Conservation (phyloP, 2,329 filamentous ascomycete species). For the Fusarium nurragi region DNA sequence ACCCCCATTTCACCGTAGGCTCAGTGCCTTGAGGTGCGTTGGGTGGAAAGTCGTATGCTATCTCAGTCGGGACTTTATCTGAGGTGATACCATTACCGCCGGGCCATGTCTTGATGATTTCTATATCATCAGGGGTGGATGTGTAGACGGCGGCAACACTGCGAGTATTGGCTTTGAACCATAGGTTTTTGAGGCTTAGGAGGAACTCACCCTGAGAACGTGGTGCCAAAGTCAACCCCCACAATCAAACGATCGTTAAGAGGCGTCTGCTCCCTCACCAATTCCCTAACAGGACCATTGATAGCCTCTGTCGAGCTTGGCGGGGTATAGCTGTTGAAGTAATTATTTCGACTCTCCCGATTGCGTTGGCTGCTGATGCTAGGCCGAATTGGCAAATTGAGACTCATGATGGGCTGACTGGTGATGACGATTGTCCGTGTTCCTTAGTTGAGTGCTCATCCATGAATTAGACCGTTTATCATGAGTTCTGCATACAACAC, state of each 20-base stretch:
- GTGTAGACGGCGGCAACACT: constrained; percentile 77
- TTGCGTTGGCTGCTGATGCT: constrained; percentile 59
- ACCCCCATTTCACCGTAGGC: constrained; percentile 77
- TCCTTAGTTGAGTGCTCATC: constrained; percentile 1
- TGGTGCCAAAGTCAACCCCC: constrained; percentile 86
- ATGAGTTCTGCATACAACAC: constrained; percentile 23
- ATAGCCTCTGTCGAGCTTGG: constrained; percentile 69
- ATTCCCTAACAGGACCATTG: constrained; percentile 68
- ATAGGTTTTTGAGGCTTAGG: neutral
- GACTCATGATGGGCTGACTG: constrained; percentile 53
- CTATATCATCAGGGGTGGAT: constrained; percentile 79
- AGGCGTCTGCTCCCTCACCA: constrained; percentile 60
- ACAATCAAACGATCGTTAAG: constrained; percentile 75
- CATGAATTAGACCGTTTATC: constrained; percentile 26
- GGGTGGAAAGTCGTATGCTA: constrained; percentile 65
- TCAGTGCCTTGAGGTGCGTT: constrained; percentile 49
- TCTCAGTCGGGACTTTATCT: constrained; percentile 85
- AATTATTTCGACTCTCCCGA: constrained; percentile 62
- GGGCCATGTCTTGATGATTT: constrained; percentile 87
- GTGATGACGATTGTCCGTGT: constrained; percentile 6
- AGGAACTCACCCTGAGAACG: constrained; percentile 74
- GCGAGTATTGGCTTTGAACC: constrained; percentile 7
- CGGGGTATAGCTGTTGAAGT: constrained; percentile 65
- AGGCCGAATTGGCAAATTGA: constrained; percentile 62
- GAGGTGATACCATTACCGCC: constrained; percentile 87